These are phyloP conservation scores for Epichloe uncinata DNA, from an alignment of 2,329 filamentous ascomycete genomes.

Conservation along the genomic window DNA sequence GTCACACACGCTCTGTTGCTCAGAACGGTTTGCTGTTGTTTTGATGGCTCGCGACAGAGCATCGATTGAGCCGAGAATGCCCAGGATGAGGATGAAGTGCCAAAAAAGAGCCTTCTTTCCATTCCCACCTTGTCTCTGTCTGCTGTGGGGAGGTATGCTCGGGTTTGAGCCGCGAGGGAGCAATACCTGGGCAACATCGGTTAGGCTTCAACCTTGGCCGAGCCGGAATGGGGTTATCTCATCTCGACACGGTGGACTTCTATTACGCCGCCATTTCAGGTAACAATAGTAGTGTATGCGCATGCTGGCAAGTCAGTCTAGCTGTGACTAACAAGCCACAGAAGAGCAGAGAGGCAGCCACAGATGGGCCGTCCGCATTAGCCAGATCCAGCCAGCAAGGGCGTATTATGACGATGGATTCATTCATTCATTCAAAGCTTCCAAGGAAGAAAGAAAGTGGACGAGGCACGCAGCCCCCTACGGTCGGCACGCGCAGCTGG, in stretches of 20 bases:
- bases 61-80: not conserved
- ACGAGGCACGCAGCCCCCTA: not conserved
- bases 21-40: not conserved
- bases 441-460: not conserved
- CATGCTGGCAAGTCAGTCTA: not conserved
- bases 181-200: not conserved
- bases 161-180: too few species aligned
- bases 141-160: not conserved
- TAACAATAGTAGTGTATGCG: too few species aligned
- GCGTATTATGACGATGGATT: too few species aligned
- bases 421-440: too few species aligned
- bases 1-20: not conserved
- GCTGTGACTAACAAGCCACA: not conserved
- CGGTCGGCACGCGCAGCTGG: too few species aligned
- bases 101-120: not conserved
- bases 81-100: not conserved
- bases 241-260: not conserved
- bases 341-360: not conserved
- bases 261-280: too few species aligned
- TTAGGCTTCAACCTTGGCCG: not conserved
- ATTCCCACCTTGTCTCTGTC: not conserved
- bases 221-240: not conserved
- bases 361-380: not conserved
- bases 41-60: not conserved
- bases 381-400: not conserved